Percentiles rank a stretch among this genome's conserved stretches.
phyloP scores from a whole-genome alignment of 352 stramenopile genomes.

The Globisporangium takayamanum region DNA sequence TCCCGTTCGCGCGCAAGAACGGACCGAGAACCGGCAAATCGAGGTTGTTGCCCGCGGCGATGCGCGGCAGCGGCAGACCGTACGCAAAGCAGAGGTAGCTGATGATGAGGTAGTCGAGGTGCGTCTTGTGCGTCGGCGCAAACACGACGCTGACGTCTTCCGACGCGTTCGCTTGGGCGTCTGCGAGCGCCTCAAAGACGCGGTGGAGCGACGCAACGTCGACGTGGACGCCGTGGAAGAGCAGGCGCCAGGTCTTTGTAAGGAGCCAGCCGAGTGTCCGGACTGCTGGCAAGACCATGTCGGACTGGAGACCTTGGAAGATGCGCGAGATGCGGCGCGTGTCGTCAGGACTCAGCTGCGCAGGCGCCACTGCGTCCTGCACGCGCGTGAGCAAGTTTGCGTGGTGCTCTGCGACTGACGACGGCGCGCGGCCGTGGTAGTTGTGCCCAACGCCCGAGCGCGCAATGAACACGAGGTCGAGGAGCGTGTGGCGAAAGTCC shows the following conservation, averaged over 20 bases:
- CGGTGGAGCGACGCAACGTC: constrained; percentile 57
- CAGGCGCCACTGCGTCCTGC: constrained; percentile 10
- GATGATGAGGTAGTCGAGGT: constrained; percentile 89
- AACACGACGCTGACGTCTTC: constrained; percentile 72
- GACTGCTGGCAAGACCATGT: constrained; percentile 72
- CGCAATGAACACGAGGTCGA: constrained; percentile 65
- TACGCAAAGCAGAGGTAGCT: constrained; percentile 88
- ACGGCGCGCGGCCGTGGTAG: constrained; percentile 34
- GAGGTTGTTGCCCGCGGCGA: constrained; percentile 85
- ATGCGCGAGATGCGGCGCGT: constrained; percentile 39
- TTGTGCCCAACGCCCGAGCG: constrained; percentile 50
- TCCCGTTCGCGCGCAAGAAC: constrained; percentile 80
- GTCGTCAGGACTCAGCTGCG: constrained; percentile 17
- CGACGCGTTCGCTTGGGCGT: constrained; percentile 3
- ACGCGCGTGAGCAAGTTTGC: constrained; percentile 35
- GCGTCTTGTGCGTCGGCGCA: constrained; percentile 83
- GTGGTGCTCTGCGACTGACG: constrained; percentile 31
- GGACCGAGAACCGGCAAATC: constrained; percentile 74
- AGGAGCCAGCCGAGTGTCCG: constrained; percentile 71
- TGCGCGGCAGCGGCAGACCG: constrained; percentile 76
- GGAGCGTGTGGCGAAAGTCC: constrained; percentile 44
- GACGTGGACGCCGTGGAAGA: constrained; percentile 69
- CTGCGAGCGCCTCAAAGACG: constrained; percentile 45
- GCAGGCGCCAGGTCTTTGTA: constrained; percentile 70
- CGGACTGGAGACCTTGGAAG: constrained; percentile 57